A percentile compares a stretch with the other conserved stretches of the same genome.
Evolutionary conservation across 169 alveolate genomes (phyloP).

Genomic region (Theileria annulata): DNA sequence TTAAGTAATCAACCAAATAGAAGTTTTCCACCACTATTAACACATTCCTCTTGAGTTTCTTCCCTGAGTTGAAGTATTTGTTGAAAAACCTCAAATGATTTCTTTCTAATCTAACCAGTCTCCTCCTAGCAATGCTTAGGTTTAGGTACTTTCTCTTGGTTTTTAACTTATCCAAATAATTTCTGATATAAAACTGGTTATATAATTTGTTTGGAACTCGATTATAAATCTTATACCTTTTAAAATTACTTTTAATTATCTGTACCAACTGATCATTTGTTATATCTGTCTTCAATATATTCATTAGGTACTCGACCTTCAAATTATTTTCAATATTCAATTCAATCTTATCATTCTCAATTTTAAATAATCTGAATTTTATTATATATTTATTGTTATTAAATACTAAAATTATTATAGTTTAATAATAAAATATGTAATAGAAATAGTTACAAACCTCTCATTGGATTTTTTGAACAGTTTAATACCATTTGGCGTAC

Average conservation of each 20-base stretch:
- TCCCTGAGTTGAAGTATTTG: conserved; percentile 34
- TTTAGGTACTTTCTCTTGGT: conserved; percentile 25
- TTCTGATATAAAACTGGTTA: not conserved
- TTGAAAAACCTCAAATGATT: conserved; percentile 8
- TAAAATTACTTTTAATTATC: not conserved
- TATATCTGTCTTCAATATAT: not conserved
- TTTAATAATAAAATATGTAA: not conserved
- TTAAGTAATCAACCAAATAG: conserved; percentile 36
- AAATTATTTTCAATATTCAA: not conserved
- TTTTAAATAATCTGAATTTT: not conserved
- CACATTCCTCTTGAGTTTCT: conserved; percentile 30
- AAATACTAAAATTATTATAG: not conserved
- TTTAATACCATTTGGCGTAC: conserved; percentile 50
- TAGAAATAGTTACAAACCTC: not conserved
- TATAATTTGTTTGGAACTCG: not conserved
- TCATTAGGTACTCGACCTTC: not conserved
- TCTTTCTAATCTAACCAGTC: conserved; percentile 27
- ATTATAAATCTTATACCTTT: not conserved
- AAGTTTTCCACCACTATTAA: conserved; percentile 39
- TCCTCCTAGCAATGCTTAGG: conserved; percentile 6
- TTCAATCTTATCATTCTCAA: not conserved
- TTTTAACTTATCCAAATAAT: not conserved
- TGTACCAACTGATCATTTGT: not conserved
- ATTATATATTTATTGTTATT: not conserved
- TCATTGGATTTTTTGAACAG: conserved; percentile 39